phyloP scores from a whole-genome alignment of 306 rosid genomes.

The Carpinus fangiana region DNA sequence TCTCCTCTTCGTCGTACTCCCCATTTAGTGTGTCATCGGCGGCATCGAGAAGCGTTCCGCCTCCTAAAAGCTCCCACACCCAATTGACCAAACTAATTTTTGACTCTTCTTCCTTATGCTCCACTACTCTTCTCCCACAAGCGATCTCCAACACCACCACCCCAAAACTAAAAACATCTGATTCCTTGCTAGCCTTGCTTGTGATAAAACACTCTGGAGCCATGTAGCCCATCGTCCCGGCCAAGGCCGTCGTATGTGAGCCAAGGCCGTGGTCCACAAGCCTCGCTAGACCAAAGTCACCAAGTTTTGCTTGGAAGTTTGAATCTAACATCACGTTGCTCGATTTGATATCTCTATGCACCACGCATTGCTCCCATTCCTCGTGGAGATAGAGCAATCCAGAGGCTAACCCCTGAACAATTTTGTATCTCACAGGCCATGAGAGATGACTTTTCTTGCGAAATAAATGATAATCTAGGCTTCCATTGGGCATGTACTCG shows the following conservation, averaged over 20 bases:
- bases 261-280: conserved; percentile 35
- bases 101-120: too few species aligned
- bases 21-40: conserved; percentile 16
- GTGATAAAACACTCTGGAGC: conserved; percentile 34
- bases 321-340: conserved; percentile 47
- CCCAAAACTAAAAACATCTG: conserved; percentile 34
- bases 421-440: conserved; percentile 33
- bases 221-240: conserved; percentile 41
- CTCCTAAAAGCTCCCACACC: conserved; percentile 35
- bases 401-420: conserved; percentile 33
- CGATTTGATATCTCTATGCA: conserved; percentile 43
- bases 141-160: neutral
- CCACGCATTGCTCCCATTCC: conserved; percentile 38
- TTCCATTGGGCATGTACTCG: too few species aligned
- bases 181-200: conserved; percentile 34
- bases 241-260: conserved; percentile 16
- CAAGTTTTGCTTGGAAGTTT: conserved; percentile 40
- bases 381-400: conserved; percentile 40
- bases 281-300: conserved; percentile 43
- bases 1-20: conserved; percentile 23
- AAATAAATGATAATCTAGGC: too few species aligned
- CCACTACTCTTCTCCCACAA: neutral
- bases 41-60: conserved; percentile 19
- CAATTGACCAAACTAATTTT: conserved; percentile 37
- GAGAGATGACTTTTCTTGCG: neutral